These are phyloP conservation scores for Colletotrichum theobromicola DNA, from an alignment of 2,329 filamentous ascomycete genomes.

Conservation along the genomic window DNA sequence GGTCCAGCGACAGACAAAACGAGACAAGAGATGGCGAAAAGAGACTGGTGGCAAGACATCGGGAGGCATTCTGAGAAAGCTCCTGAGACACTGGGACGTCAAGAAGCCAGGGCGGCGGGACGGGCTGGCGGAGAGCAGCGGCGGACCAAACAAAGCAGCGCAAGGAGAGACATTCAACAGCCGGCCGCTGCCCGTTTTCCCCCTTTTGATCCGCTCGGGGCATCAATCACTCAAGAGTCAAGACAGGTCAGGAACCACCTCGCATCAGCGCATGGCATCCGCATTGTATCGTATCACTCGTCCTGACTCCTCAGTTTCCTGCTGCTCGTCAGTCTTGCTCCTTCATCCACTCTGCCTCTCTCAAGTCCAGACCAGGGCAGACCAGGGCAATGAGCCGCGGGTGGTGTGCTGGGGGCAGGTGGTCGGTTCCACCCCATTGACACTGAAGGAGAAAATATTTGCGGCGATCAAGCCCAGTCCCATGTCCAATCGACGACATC, in stretches of 20 bases:
- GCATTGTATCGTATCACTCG: background rate
- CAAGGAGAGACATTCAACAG: background rate
- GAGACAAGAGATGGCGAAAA: background rate
- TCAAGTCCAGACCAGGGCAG: background rate
- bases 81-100: background rate
- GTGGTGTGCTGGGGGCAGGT: background rate
- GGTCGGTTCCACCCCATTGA: background rate
- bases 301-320: background rate
- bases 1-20: background rate
- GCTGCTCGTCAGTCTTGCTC: background rate
- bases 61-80: background rate
- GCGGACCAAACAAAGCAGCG: background rate
- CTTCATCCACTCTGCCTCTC: background rate
- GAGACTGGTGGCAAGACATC: background rate
- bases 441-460: constrained; percentile 6
- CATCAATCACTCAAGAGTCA: background rate
- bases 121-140: background rate
- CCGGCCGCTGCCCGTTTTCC: background rate
- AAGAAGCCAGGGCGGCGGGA: constrained; percentile 1
- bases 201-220: background rate
- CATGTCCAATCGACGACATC: constrained; percentile 15
- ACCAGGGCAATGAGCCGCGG: background rate
- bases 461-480: background rate
- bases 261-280: constrained; percentile 1
- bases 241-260: constrained; percentile 7